Evolutionary conservation across 208 protist species (phyloP).

Genomic region (Leishmania major): DNA sequence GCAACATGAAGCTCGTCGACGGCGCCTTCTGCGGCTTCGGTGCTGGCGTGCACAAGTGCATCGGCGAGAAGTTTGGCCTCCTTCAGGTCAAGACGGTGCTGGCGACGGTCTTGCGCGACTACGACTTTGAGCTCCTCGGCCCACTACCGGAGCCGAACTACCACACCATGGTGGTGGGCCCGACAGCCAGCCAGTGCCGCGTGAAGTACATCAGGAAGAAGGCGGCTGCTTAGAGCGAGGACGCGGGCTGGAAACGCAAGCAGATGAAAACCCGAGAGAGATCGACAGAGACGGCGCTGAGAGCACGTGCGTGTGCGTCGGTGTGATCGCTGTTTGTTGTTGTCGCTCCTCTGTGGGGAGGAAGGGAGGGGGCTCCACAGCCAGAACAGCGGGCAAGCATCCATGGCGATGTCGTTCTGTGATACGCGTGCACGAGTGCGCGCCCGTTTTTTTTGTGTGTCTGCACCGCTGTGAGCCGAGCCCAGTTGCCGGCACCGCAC

Average conservation of each 20-base stretch:
- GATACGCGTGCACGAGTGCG: neutral
- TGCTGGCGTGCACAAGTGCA: slow-evolving; percentile 91
- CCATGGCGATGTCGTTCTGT: too few species aligned
- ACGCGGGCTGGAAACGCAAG: neutral
- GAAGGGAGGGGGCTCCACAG: too few species aligned
- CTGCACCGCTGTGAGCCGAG: neutral
- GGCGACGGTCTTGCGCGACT: slow-evolving; percentile 82
- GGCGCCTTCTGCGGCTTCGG: slow-evolving; percentile 90
- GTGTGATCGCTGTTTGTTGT: too few species aligned
- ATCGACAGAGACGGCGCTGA: neutral
- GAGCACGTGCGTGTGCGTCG: neutral
- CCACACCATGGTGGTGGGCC: slow-evolving; percentile 90
- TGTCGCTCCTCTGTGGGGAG: neutral
- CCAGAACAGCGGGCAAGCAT: too few species aligned
- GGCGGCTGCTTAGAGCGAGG: slow-evolving; percentile 7
- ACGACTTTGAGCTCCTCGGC: slow-evolving; percentile 85
- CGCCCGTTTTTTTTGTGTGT: neutral
- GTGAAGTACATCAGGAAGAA: slow-evolving; percentile 77
- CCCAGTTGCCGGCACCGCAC: neutral
- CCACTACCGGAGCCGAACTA: slow-evolving; percentile 86
- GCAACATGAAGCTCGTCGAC: slow-evolving; percentile 79
- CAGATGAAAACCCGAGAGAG: neutral
- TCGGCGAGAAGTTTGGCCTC: slow-evolving; percentile 93
- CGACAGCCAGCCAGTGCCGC: slow-evolving; percentile 62
- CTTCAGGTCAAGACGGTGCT: slow-evolving; percentile 94